Conservation (phyloP, 495 filamentous ascomycete genomes). For the Hamigera avellanea region DNA sequence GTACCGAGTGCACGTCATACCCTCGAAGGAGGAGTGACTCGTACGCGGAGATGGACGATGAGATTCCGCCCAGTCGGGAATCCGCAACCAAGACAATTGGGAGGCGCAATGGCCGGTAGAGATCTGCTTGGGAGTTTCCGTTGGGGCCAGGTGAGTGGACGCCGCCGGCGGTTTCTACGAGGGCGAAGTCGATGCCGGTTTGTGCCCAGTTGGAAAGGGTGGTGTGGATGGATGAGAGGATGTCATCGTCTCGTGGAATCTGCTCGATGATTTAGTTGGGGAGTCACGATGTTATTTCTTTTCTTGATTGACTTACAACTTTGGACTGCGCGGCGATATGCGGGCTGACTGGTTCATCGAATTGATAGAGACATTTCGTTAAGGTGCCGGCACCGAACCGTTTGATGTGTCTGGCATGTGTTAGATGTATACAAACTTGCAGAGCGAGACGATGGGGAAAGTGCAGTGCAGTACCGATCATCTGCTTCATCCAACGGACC, state of each 20-base stretch:
- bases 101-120: conserved; percentile 57
- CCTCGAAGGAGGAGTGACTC: conserved; percentile 62
- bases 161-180: conserved; percentile 70
- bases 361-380: conserved; percentile 56
- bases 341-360: conserved; percentile 58
- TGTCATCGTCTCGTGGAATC: conserved; percentile 34
- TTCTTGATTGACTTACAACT: too few relatives aligned
- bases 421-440: background rate
- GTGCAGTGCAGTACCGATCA: conserved; percentile 20
- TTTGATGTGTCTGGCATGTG: conserved; percentile 39
- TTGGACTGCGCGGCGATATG: conserved; percentile 55
- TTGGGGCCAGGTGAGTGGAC: conserved; percentile 63
- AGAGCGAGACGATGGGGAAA: background rate
- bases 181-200: conserved; percentile 27
- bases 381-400: conserved; percentile 37
- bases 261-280: conserved; percentile 7
- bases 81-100: conserved; percentile 66
- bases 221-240: conserved; percentile 34
- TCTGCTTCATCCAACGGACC: conserved; percentile 57
- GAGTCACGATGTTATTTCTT: background rate
- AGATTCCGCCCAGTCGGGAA: conserved; percentile 60
- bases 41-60: conserved; percentile 60
- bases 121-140: conserved; percentile 62
- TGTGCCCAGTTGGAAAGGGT: conserved; percentile 32
- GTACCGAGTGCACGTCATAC: conserved; percentile 56